These are phyloP conservation scores for Nicotiana rustica DNA, from an alignment of 305 asterid genomes.

Conservation along the genomic window DNA sequence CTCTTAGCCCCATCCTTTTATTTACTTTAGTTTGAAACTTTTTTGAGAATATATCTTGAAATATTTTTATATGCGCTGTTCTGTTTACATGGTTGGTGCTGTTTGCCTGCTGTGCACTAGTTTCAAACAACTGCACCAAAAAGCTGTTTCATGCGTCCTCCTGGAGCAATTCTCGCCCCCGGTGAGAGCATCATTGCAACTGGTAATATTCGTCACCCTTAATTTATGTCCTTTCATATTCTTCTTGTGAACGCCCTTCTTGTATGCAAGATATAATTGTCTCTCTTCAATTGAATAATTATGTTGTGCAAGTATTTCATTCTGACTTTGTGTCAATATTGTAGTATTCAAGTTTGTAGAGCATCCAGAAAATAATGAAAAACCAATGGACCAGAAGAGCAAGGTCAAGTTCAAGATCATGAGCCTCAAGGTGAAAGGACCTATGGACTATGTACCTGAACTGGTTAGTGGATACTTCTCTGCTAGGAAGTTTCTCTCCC, in stretches of 20 bases:
- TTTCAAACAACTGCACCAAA: conserved; percentile 98
- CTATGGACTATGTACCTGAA: conserved; percentile 85
- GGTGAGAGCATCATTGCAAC: conserved; percentile 91
- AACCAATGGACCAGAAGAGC: conserved; percentile 88
- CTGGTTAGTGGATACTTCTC: conserved; percentile 55
- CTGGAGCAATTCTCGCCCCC: conserved; percentile 95
- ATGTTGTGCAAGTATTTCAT: conserved; percentile 26
- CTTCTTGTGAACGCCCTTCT: background rate
- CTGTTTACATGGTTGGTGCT: conserved; percentile 32
- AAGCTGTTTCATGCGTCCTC: conserved; percentile 99
- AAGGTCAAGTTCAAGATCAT: conserved; percentile 91
- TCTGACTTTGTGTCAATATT: conserved; percentile 44
- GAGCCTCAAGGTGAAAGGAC: conserved; percentile 93
- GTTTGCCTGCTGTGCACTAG: conserved; percentile 50
- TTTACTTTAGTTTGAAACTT: conserved; percentile 25
- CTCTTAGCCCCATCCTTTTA: conserved; percentile 17
- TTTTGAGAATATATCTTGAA: conserved; percentile 26
- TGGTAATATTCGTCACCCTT: conserved; percentile 53
- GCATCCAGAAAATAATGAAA: conserved; percentile 93
- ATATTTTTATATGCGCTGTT: conserved; percentile 8
- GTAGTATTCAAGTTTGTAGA: conserved; percentile 96
- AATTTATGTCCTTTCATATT: background rate
- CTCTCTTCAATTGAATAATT: background rate
- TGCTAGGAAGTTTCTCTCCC: background rate
- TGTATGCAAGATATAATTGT: background rate